Conservation (phyloP, 306 rosid species). For the Potentilla sterilis region DNA sequence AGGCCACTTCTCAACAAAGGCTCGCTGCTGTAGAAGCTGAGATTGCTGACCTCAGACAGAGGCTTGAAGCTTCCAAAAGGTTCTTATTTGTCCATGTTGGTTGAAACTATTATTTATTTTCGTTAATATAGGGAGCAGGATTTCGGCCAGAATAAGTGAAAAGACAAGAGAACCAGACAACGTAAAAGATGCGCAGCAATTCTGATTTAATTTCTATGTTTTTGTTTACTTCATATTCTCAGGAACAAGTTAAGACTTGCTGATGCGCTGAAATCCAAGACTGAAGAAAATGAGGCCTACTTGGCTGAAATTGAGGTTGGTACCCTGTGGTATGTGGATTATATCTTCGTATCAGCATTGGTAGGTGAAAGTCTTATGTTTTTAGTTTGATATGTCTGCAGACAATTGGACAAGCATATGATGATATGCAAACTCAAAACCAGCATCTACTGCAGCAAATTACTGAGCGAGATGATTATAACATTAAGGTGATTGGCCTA, state of each 20-base stretch:
- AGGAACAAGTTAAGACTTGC: slow-evolving; percentile 59
- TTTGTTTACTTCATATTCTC: slow-evolving; percentile 31
- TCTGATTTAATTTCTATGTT: slow-evolving; percentile 16
- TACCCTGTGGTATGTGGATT: slow-evolving; percentile 22
- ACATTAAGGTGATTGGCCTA: slow-evolving; percentile 69
- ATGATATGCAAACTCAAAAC: slow-evolving; percentile 96
- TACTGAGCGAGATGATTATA: slow-evolving; percentile 96
- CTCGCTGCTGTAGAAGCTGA: slow-evolving; percentile 97
- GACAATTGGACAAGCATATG: slow-evolving; percentile 97
- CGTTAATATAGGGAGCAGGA: neutral
- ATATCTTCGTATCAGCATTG: slow-evolving; percentile 15
- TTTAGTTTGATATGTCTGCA: slow-evolving; percentile 35
- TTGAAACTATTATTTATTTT: slow-evolving; percentile 1
- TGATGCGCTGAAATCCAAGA: slow-evolving; percentile 68
- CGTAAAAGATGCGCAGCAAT: neutral
- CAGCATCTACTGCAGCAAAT: slow-evolving; percentile 94
- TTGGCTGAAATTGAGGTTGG: slow-evolving; percentile 95
- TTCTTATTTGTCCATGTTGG: slow-evolving; percentile 22
- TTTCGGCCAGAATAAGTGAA: neutral
- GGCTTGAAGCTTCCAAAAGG: slow-evolving; percentile 76
- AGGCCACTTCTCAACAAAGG: slow-evolving; percentile 86
- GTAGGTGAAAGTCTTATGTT: slow-evolving; percentile 18
- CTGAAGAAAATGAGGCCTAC: slow-evolving; percentile 83
- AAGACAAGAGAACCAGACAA: neutral
- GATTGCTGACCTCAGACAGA: slow-evolving; percentile 74